These are phyloP conservation scores for Penicillium cinerascens DNA, from an alignment of 495 filamentous ascomycete genomes.

Conservation along the genomic window DNA sequence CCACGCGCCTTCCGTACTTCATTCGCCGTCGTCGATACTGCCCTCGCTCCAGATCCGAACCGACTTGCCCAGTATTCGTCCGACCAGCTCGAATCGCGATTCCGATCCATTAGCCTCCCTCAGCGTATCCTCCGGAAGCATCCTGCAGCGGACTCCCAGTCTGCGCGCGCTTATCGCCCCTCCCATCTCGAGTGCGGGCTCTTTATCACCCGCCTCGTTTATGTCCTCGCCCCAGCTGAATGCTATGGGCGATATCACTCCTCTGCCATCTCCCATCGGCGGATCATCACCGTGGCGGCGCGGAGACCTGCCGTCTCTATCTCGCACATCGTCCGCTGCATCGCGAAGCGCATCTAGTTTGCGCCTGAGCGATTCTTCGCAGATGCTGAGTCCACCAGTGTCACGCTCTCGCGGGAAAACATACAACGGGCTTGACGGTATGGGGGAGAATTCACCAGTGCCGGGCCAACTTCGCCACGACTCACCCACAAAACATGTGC, in stretches of 20 bases:
- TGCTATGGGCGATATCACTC: conserved; percentile 87
- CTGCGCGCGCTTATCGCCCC: conserved; percentile 43
- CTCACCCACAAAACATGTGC: conserved; percentile 41
- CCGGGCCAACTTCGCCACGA: conserved; percentile 25
- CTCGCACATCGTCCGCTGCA: conserved; percentile 36
- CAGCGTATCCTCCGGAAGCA: conserved; percentile 43
- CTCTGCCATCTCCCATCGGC: conserved; percentile 83
- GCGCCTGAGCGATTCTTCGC: conserved; percentile 40
- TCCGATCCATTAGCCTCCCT: conserved; percentile 33
- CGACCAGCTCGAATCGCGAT: conserved; percentile 30
- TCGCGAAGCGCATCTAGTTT: conserved; percentile 40
- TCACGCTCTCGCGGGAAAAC: conserved; percentile 33
- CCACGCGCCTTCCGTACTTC: conserved; percentile 14
- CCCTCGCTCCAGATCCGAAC: conserved; percentile 44
- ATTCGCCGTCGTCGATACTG: conserved; percentile 16
- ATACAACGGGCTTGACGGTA: conserved; percentile 35
- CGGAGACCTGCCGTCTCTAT: conserved; percentile 45
- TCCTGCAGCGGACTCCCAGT: conserved; percentile 49
- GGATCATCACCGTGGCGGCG: conserved; percentile 65
- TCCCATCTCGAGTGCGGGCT: conserved; percentile 45
- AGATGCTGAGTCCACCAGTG: conserved; percentile 31
- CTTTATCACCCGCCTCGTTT: conserved; percentile 57
- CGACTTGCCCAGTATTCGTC: conserved; percentile 29
- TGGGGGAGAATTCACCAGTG: conserved; percentile 36
- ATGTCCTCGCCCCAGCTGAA: conserved; percentile 69